Evolutionary conservation across 1,284 basidiomycete species (phyloP), one percentile per base, ranked within the genome.

Genomic region (Malassezia restricta): DNA sequence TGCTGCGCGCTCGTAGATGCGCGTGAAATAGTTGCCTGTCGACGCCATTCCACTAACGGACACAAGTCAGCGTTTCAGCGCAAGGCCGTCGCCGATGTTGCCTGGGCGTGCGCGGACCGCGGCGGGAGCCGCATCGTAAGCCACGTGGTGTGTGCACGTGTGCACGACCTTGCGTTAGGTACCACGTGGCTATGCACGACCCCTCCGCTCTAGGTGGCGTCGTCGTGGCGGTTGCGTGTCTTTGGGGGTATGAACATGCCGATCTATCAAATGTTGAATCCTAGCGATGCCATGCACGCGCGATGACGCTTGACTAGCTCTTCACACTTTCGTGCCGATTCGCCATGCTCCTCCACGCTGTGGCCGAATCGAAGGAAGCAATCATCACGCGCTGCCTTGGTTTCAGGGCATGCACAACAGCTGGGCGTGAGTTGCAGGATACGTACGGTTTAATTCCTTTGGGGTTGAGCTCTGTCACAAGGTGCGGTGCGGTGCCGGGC

Each of bases 341-440:
- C 81, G 31, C 64, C 62, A 31, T 64, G 59, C 47, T 71, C 68
- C 37, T 81, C 80, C 6, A 82, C 75, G 64, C 83, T 81, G 62
- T 78, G 79, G 6, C 75, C 75, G 43, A 71, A 74, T 59, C 82
- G 81, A 62, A 96, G 77, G 78, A 94, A 95, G 76, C 92, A 98
- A 64, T 90, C 85, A 75, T 98, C 92, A 32, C 92, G 80, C 27
- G 79, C 80, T 6, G 83, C 81, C 75, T 98, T 98, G 0, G 90
- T 94, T 64, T 90, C 81, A 11, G 90, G 89, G 74, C 91, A 98
- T 41, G 91, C 91, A 68, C 91, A 96, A 71, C 91, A 96, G 12
- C 3, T 31, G 11, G 33, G 33, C 11, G 33, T 12, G 5, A 31
- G 14, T 43, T 15, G n/a, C 43, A 28, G 52, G 15, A 12, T 12